Conservation (phyloP, 805 yeast genomes). For the Starmerella khaoyaiensis region DNA sequence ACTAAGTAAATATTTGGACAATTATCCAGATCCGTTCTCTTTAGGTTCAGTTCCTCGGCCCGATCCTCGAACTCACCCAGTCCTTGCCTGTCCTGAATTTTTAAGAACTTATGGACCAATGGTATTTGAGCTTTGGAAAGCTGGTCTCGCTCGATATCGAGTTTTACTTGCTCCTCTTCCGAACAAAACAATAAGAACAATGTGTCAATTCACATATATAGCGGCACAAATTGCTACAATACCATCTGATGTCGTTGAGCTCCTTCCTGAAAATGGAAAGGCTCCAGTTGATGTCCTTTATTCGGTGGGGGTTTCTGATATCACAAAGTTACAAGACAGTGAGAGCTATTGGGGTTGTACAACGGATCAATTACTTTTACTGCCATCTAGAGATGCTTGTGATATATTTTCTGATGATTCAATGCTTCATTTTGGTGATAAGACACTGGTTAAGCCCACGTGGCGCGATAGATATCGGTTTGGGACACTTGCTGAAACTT, state of each 20-base stretch:
- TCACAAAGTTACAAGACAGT: conserved; percentile 28
- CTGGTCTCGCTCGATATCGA: conserved; percentile 44
- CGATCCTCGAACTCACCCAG: conserved; percentile 26
- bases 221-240: conserved; percentile 48
- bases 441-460: conserved; percentile 15
- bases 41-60: conserved; percentile 1
- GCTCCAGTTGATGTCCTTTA: conserved; percentile 30
- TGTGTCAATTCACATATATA: conserved; percentile 40
- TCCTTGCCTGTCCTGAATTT: conserved; percentile 31
- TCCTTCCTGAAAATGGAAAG: conserved; percentile 23
- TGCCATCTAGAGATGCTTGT: conserved; percentile 19
- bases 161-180: conserved; percentile 32
- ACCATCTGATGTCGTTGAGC: conserved; percentile 40
- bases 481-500: conserved; percentile 15
- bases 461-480: conserved; percentile 24
- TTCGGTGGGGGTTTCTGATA: conserved; percentile 50
- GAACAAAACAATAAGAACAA: conserved; percentile 12
- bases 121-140: conserved; percentile 50
- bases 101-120: conserved; percentile 49
- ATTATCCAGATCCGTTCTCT: conserved; percentile 1
- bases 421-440: conserved; percentile 5
- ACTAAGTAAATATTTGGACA: conserved; percentile 16
- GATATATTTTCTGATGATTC: conserved; percentile 14
- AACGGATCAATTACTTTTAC: conserved; percentile 49
- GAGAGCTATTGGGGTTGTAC: conserved; percentile 47